Evolutionary conservation across 2,329 filamentous ascomycete genomes (phyloP), one percentile per base, ranked within the genome.

Genomic region (Aurifilum marmelostoma): DNA sequence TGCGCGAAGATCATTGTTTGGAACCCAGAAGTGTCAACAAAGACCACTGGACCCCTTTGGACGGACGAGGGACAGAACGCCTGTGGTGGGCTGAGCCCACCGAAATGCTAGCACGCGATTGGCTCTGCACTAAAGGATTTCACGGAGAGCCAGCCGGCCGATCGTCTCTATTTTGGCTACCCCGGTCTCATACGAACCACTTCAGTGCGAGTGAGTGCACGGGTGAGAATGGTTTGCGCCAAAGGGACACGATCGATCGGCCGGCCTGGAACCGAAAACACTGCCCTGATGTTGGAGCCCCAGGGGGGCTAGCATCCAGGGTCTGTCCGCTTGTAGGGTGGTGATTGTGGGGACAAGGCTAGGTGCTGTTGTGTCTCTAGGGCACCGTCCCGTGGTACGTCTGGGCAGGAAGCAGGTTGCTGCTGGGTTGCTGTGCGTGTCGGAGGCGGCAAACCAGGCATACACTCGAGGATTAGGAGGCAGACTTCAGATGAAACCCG

Each of bases 401-500:
- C 11, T 59, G 29, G 56, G 29, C 29, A 37, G 34, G 6, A 21
- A 47, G 6, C 7, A 32, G 18, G n/a, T 29, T 27, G 27, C 41
- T 27, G 27, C 41, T 63, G 60, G n/a, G 8, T n/a, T 9, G 37
- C 32, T 11, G 39, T 43, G 39, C 7, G 1, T 32, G 41, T 29
- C 41, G 24, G 60, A 32, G 43, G 24, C 60, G 39, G 60, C 29
- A 39, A 16, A 14, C 24, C 24, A 32, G 29, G 41, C 16, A 50
- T 27, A 21, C 24, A 18, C n/a, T 66, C 29, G 63, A 69, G 63
- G 43, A 34, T 43, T 63, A 60, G 59, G 52, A 63, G 43, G 24
- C 47, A 37, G n/a, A 29, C 59, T 64, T 69, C 67, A 69, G 69
- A 69, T 69, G 69, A 71, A 67, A 71, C 69, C 61, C 58, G 67